These are phyloP conservation scores for Phycomyces blakesleeanus DNA, from an alignment of 192 early-diverging fungal genomes.

Conservation along the genomic window DNA sequence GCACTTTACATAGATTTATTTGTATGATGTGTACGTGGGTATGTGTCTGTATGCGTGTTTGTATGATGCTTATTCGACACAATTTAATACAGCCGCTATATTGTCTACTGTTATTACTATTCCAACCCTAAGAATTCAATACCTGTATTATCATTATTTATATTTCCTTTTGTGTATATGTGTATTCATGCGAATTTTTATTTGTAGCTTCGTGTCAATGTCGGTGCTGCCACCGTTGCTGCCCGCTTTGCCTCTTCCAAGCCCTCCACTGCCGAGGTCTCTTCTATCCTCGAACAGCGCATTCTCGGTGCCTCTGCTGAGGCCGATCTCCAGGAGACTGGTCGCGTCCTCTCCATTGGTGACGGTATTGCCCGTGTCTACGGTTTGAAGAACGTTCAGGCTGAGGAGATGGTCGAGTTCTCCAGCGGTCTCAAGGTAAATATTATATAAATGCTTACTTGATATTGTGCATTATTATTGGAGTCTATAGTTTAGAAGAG, in stretches of 20 bases:
- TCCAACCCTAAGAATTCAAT: no score
- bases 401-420: conserved; percentile 99
- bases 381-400: conserved; percentile 96
- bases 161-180: no score
- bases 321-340: conserved; percentile 95
- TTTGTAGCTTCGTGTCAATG: conserved; percentile 47
- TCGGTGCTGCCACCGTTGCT: conserved; percentile 50
- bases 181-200: background rate
- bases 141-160: no score
- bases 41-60: no score
- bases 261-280: conserved; percentile 88
- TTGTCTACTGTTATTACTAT: no score
- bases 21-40: no score
- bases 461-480: no score
- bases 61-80: no score
- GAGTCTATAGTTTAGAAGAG: no score
- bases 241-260: conserved; percentile 55
- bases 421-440: conserved; percentile 93
- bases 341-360: conserved; percentile 98
- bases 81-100: no score
- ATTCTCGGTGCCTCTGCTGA: conserved; percentile 83
- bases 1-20: no score
- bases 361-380: conserved; percentile 99
- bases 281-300: conserved; percentile 96
- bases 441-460: no score